Percentiles rank a stretch among this genome's conserved stretches.
phyloP scores from a whole-genome alignment of 116 monocot genomes.

The Iris pallida region DNA sequence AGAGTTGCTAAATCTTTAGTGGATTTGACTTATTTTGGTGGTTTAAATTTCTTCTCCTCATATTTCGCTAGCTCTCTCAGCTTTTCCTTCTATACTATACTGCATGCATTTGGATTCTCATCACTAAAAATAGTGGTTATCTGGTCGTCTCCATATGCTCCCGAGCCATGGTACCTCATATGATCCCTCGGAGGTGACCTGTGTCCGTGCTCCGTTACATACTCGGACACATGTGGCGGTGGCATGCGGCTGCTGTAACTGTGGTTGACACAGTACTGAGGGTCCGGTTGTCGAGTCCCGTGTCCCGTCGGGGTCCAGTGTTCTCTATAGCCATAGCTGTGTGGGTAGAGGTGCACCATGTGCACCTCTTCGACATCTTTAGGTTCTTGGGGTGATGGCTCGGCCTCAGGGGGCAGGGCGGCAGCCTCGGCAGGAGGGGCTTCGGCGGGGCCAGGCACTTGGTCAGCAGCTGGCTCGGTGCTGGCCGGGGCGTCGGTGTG shows the following conservation, averaged over 20 bases:
- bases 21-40: too few species aligned
- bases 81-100: constrained; percentile 25
- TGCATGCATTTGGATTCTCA: constrained; percentile 93
- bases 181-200: not conserved
- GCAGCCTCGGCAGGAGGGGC: not conserved
- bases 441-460: constrained; percentile 12
- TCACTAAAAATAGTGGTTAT: constrained; percentile 71
- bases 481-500: constrained; percentile 19
- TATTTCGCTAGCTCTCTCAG: too few species aligned
- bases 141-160: constrained; percentile 13
- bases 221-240: not conserved
- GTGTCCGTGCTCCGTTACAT: not conserved
- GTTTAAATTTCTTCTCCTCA: too few species aligned
- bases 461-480: constrained; percentile 10
- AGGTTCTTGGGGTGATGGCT: constrained; percentile 3
- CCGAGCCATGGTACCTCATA: not conserved
- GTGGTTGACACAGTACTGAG: constrained; percentile 31
- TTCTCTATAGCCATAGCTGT: constrained; percentile 20
- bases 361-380: constrained; percentile 32
- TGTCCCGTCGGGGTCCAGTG: too few species aligned
- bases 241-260: constrained; percentile 36
- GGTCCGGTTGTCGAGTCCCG: constrained; percentile 3
- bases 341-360: constrained; percentile 60
- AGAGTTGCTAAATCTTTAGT: too few species aligned
- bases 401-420: constrained; percentile 2